phyloP scores from a whole-genome alignment of 2,329 filamentous ascomycete species.

The Myriosclerotinia duriaeana region DNA sequence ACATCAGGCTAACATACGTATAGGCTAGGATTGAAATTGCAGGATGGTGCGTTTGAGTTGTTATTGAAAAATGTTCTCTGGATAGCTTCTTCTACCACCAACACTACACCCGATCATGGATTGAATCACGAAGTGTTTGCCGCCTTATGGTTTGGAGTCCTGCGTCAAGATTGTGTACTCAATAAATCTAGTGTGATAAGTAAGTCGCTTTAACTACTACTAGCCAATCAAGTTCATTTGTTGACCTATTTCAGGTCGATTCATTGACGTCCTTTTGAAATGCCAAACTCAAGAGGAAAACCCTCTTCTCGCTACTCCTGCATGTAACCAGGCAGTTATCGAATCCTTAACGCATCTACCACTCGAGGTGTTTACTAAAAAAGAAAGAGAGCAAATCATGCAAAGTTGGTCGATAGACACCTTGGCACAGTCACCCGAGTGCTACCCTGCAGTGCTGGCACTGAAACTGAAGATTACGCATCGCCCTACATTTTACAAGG shows the following conservation, averaged over 20 bases:
- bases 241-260: conserved; percentile 29
- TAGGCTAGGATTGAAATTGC: conserved; percentile 31
- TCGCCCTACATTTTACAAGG: conserved; percentile 52
- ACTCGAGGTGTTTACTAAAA: conserved; percentile 45
- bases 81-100: conserved; percentile 33
- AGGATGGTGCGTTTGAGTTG: conserved; percentile 24
- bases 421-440: conserved; percentile 21
- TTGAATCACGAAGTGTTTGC: conserved; percentile 30
- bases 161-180: conserved; percentile 34
- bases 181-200: conserved; percentile 32
- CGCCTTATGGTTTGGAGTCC: conserved; percentile 33
- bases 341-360: conserved; percentile 35
- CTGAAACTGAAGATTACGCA: conserved; percentile 52
- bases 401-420: conserved; percentile 30
- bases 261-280: conserved; percentile 36
- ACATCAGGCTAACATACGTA: conserved; percentile 22
- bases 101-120: background rate
- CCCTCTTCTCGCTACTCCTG: conserved; percentile 26
- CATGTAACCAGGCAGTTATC: conserved; percentile 35
- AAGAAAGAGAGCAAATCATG: conserved; percentile 49
- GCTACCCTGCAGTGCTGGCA: conserved; percentile 43
- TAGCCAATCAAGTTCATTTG: background rate
- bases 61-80: conserved; percentile 37
- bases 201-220: conserved; percentile 24
- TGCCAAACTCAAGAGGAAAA: conserved; percentile 30